These are phyloP conservation scores for Colletotrichum sp. DNA, from an alignment of 2,329 filamentous ascomycete species.

Conservation along the genomic window DNA sequence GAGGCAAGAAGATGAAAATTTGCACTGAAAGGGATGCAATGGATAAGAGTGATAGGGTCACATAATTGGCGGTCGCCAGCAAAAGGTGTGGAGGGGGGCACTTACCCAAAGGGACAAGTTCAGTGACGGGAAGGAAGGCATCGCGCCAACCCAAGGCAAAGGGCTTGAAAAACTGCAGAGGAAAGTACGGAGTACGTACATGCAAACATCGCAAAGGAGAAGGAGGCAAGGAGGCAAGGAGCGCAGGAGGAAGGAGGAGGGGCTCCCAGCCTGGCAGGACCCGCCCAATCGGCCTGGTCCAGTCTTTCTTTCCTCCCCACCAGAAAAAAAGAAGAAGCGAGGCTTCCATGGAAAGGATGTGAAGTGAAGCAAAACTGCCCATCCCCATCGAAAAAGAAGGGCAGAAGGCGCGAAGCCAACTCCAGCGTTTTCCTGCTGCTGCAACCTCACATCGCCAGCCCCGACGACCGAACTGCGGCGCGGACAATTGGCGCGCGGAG, in stretches of 20 bases:
- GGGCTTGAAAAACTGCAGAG: background rate
- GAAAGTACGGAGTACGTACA: background rate
- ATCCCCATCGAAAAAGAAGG: background rate
- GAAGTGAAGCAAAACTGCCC: background rate
- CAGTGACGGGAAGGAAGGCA: background rate
- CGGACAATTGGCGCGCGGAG: constrained; percentile 1
- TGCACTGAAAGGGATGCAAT: background rate
- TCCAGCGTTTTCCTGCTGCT: background rate
- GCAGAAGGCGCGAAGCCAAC: background rate
- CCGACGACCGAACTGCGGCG: background rate
- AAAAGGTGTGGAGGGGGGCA: background rate
- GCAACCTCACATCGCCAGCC: constrained; percentile 3
- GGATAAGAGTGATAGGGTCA: background rate
- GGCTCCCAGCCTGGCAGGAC: background rate
- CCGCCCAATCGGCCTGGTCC: background rate
- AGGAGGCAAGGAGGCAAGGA: background rate
- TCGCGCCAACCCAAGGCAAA: background rate
- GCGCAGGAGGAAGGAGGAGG: background rate
- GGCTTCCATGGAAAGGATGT: background rate
- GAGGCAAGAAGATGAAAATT: background rate
- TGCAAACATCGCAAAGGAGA: background rate
- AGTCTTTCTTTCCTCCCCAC: background rate
- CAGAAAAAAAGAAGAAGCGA: background rate
- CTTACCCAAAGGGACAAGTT: background rate
- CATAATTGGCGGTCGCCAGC: background rate